These are phyloP conservation scores for Lactarius hatsudake DNA, from an alignment of 768 basidiomycete species.

Conservation along the genomic window DNA sequence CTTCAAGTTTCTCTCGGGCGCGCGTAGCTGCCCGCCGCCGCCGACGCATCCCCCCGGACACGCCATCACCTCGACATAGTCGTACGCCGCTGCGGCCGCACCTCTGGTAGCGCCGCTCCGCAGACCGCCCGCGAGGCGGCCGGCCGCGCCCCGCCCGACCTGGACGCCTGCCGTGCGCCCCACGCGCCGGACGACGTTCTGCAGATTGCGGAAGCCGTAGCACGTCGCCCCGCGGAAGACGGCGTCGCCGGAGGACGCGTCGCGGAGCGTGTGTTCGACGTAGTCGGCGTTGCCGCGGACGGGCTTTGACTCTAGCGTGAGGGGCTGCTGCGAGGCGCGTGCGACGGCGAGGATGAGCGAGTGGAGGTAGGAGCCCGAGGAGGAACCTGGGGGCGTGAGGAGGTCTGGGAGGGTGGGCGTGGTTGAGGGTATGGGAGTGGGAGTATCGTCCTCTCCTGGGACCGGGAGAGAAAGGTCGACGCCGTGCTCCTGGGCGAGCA, in stretches of 20 bases:
- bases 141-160: slow-evolving; percentile 68
- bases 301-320: slow-evolving; percentile 21
- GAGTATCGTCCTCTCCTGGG: slow-evolving; percentile 47
- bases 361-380: slow-evolving; percentile 91
- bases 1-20: neutral
- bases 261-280: slow-evolving; percentile 57
- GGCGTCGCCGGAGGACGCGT: slow-evolving; percentile 53
- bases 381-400: slow-evolving; percentile 75
- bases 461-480: slow-evolving; percentile 71
- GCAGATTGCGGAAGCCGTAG: slow-evolving; percentile 96
- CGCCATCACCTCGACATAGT: slow-evolving; percentile 98
- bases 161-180: slow-evolving; percentile 34
- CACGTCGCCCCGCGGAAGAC: slow-evolving; percentile 93
- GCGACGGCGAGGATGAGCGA: slow-evolving; percentile 62
- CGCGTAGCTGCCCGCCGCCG: slow-evolving; percentile 82
- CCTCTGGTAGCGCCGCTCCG: slow-evolving; percentile 34
- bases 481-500: slow-evolving; percentile 76
- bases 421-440: neutral
- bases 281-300: slow-evolving; percentile 40
- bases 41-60: slow-evolving; percentile 98
- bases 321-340: slow-evolving; percentile 40
- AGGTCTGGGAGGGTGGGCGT: slow-evolving; percentile 58
- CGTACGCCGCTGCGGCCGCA: slow-evolving; percentile 48
- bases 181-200: slow-evolving; percentile 78
- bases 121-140: slow-evolving; percentile 38